Evolutionary conservation across 805 yeast species (phyloP).

Genomic region (Wickerhamiella hasegawae): DNA sequence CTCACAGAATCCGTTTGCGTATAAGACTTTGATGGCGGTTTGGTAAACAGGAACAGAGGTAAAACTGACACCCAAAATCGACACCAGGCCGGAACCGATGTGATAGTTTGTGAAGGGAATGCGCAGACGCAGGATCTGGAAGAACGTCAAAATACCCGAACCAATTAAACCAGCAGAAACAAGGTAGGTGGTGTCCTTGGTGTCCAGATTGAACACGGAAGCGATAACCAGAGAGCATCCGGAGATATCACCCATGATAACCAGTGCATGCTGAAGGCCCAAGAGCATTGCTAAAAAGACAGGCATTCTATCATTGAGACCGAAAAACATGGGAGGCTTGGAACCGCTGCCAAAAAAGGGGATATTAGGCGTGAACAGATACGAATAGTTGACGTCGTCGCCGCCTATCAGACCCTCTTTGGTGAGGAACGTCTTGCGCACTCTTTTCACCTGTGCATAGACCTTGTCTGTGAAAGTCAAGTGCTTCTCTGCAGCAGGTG

Average conservation of each 20-base stretch:
- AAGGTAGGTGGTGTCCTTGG: constrained; percentile 37
- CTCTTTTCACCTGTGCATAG: too few relatives aligned
- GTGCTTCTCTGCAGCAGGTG: too few relatives aligned
- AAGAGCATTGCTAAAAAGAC: constrained; percentile 56
- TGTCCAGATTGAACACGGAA: constrained; percentile 39
- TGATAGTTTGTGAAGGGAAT: constrained; percentile 58
- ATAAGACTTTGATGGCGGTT: constrained; percentile 73
- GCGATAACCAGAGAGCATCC: constrained; percentile 71
- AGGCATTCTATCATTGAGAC: constrained; percentile 68
- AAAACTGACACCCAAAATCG: constrained; percentile 84
- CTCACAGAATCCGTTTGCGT: constrained; percentile 52
- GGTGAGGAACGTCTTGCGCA: too few relatives aligned
- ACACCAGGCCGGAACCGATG: constrained; percentile 75
- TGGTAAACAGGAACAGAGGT: constrained; percentile 72
- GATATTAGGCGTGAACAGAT: constrained; percentile 62
- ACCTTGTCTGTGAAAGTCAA: too few relatives aligned
- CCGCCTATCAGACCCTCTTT: constrained; percentile 60
- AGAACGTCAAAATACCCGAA: constrained; percentile 49
- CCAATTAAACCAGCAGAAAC: constrained; percentile 60
- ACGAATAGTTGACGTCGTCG: constrained; percentile 48
- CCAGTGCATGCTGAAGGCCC: constrained; percentile 79
- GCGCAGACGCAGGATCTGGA: constrained; percentile 72
- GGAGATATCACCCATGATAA: constrained; percentile 86
- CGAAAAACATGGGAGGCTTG: constrained; percentile 57
- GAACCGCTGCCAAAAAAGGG: constrained; percentile 52